A percentile compares a stretch with the other conserved stretches of the same genome.
Conservation (phyloP, 371 early-diverging fungal species). For the Amoeboaphelidium protococcarum region DNA sequence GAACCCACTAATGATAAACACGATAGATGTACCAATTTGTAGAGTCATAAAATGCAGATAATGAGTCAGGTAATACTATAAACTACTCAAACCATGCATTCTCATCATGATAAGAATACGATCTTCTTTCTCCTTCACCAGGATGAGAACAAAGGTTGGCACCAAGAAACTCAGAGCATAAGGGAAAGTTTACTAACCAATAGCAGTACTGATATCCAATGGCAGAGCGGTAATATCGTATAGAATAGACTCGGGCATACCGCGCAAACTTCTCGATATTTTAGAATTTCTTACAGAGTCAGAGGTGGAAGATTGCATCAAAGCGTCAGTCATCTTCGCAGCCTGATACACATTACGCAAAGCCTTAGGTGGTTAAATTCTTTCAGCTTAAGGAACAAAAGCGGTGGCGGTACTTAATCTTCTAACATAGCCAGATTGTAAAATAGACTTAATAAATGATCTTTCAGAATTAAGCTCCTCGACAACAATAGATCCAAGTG, state of each 20-base stretch:
- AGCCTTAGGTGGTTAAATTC: neutral
- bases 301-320: neutral
- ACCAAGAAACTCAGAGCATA: constrained; percentile 42
- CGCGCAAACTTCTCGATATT: neutral
- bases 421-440: neutral
- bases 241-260: too few relatives aligned
- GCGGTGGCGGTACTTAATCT: neutral
- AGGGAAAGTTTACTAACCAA: constrained; percentile 34
- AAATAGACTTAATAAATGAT: neutral
- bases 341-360: neutral
- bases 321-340: neutral
- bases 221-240: neutral
- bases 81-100: constrained; percentile 37
- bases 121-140: constrained; percentile 41
- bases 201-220: constrained; percentile 13
- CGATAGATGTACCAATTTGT: constrained; percentile 19
- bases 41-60: constrained; percentile 33
- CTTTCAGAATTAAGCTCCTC: neutral
- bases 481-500: neutral
- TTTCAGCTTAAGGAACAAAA: neutral
- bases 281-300: neutral
- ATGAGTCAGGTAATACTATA: constrained; percentile 27
- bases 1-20: constrained; percentile 27
- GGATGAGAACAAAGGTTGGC: constrained; percentile 33
- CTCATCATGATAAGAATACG: constrained; percentile 38